Base-by-base conservation (phyloP, 306 rosid genomes). In the Quercus berberidifolia region DNA sequence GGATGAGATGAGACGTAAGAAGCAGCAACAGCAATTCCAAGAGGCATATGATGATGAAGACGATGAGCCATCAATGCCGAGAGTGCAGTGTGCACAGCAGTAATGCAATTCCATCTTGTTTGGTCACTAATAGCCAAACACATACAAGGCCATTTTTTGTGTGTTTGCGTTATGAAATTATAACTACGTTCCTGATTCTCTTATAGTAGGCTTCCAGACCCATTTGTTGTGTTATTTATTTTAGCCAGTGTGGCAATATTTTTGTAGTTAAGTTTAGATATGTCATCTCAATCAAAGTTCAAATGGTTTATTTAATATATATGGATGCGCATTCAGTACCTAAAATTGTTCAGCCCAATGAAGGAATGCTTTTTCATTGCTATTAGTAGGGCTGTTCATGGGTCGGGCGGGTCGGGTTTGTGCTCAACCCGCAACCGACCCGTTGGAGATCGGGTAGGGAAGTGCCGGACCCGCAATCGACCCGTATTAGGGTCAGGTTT, bases 61-160 rank as follows among this genome's bases (percentile, higher is more conserved):
- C 3, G 90, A 89, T 10, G 90, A 89, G 43, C 75, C 82, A 20
- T 80, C 92, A 3, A 68, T 43, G 83, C 88, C 85, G 0, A 85
- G 89, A 15, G 89, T 92, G 78, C 97, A 88, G 69, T 92, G 94
- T 79, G 91, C 94, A 55, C 94, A 92, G 78, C 94, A 89, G 88
- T 92, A 74, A 85, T 46, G 73, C 52, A 21, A 3, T 26, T 18
- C 55, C 21, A 20, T 43, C 1, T 1, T 49, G 43, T 60, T 33
- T 79, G 60, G 81, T 70, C 57, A 31, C 3, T 46, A 51, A n/a
- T 7, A 71, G 58, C 75, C 14, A 43, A 41, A 30, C 26, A 67
- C 51, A 6, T 9, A 67, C 51, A 1, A 13, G 51, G 72, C 71
- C 10, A 6, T 30, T 18, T 31, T 23, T 46, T 46, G 3, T 46